Evolutionary conservation across 495 filamentous ascomycete genomes (phyloP), one percentile per base, ranked within the genome.

Genomic region (Xylaria venustula): DNA sequence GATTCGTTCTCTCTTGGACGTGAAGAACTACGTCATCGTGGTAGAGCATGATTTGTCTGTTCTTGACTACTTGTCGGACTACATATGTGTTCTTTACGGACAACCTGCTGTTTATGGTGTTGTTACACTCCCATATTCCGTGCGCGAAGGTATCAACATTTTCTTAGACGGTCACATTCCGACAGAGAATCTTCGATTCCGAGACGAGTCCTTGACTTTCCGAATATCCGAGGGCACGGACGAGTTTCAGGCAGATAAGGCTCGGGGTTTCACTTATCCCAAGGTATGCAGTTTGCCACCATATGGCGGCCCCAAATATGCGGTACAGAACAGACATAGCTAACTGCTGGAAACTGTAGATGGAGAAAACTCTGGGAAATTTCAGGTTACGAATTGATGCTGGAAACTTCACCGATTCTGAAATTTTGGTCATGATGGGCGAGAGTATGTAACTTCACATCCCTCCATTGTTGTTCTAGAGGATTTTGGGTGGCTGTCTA

Each of bases 361-460:
- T 98, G 93, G 80, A 91, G 71, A 98, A 97, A 83, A 95, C 91
- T 0, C 81, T 97, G 8, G 94, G 92, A 52, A 83, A 81, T 66
- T 98, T 98, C 85, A 85, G n/a, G n/a, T 84, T 98, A 47, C 81
- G 71, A 34, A 83, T 98, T 57, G 89, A 97, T 17, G 37, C 82
- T 8, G 94, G 94, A 55, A 78, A 86, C 55, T 98, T 98, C 76
- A 97, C 94, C 5, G 93, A 98, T 69, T 98, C 94, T 2, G 94
- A 98, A 66, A 98, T 98, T 64, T 83, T 98, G 46, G 94, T 98
- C 70, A 96, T 98, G 92, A 98, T 98, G 94, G 94, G 94, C 59
- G 95, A 98, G 77, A 98, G 50, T 61, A 60, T 17, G 58, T 36
- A n/a, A n/a, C n/a, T n/a, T n/a, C n/a, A n/a, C n/a, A n/a, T n/a